Percentiles rank a stretch among this genome's conserved stretches.
Conservation (phyloP, 768 basidiomycete species). For the Scleroderma bovista region DNA sequence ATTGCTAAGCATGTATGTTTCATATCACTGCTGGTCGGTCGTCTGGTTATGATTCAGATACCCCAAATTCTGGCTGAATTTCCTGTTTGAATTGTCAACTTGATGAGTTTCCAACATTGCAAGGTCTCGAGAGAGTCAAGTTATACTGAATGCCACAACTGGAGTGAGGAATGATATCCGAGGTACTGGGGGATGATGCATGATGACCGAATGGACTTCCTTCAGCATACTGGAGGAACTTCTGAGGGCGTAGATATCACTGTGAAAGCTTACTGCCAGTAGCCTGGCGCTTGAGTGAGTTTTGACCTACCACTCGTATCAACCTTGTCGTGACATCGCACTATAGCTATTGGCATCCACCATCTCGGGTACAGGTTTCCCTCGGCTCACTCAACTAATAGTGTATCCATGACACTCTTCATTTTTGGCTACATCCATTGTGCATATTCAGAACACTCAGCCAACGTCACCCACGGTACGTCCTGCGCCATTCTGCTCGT, state of each 20-base stretch:
- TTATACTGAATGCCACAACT: too few relatives aligned
- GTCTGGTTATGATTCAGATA: too few relatives aligned
- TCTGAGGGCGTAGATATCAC: too few relatives aligned
- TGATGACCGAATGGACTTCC: too few relatives aligned
- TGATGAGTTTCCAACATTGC: too few relatives aligned
- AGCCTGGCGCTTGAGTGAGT: conserved; percentile 78
- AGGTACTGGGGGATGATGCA: too few relatives aligned
- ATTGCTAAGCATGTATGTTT: neutral
- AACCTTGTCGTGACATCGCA: neutral
- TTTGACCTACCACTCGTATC: neutral
- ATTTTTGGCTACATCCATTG: conserved; percentile 54
- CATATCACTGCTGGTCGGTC: neutral
- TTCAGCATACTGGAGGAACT: too few relatives aligned
- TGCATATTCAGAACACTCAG: conserved; percentile 33
- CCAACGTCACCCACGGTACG: conserved; percentile 34
- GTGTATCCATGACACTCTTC: conserved; percentile 84
- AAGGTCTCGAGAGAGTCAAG: too few relatives aligned
- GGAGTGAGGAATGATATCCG: too few relatives aligned
- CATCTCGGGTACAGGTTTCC: conserved; percentile 95
- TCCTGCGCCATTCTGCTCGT: conserved; percentile 41
- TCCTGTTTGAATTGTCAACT: too few relatives aligned
- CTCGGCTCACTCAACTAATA: conserved; percentile 91
- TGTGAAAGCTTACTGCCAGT: too few relatives aligned
- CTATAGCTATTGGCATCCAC: conserved; percentile 65
- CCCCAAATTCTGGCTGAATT: too few relatives aligned